Base-by-base conservation (phyloP, 306 rosid species). In the Prunus mongolica region DNA sequence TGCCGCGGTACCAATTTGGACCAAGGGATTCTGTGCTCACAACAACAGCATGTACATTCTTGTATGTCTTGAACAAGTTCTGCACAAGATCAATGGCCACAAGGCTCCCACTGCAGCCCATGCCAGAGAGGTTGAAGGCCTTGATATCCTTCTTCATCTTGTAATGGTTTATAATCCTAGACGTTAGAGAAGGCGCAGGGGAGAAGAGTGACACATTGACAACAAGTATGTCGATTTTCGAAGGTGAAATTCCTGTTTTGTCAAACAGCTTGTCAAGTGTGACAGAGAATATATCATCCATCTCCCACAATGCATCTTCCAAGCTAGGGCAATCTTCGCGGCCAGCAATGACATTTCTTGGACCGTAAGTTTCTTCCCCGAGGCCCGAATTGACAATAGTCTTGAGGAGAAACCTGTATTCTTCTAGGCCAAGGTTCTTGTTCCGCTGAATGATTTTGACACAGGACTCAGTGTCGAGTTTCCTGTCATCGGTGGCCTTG, bases 71-170 rank as follows among this genome's bases (percentile, higher is more conserved):
- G 81, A 93, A 88, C 27, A 88, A 74, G 30, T 80, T 91, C 47
- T 86, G 93, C 45, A 93, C 97, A 49, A 93, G 71, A 65, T 91
- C 97, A 30, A 93, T 85, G 3, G 85, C 93, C 0, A 87, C 92
- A 9, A 93, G 86, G 68, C 97, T 93, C 15, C 89, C 96, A 79
- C 96, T 89, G 57, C 97, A 93, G 1, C 98, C 98, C 93, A 91
- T 93, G 34, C 98, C 98, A 0, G 97, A 45, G 32, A 93, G 93
- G 76, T 91, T 93, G 72, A 85, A 84, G 12, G 85, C 72, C 79
- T 88, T 91, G 1, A 93, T 22, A 34, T 85, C 83, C 12, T 81
- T 79, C 72, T 89, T 86, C 98, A 89, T 91, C 67, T 85, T 89
- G 97, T 93, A 93, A 50, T 82, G 79, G 86, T 91, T 89, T 19